Evolutionary conservation across 2,329 filamentous ascomycete genomes (phyloP).

Genomic region (Ophiocordyceps unilateralis): DNA sequence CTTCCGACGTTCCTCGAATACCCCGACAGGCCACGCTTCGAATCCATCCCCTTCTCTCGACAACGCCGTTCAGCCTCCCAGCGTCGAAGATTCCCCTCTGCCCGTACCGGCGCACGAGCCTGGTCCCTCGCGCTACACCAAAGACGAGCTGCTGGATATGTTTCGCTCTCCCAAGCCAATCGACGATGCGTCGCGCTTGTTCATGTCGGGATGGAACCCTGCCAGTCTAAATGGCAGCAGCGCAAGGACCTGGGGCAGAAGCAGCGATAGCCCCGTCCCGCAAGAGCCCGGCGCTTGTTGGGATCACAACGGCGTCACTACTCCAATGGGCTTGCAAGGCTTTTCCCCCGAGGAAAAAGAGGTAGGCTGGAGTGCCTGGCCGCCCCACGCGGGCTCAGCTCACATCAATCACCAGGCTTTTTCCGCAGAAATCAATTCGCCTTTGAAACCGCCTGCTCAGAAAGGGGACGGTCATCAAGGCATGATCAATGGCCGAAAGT

Average conservation of each 20-base stretch:
- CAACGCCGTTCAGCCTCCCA: constrained; percentile 21
- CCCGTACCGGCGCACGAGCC: constrained; percentile 12
- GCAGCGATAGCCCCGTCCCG: constrained; percentile 52
- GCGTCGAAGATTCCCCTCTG: constrained; percentile 15
- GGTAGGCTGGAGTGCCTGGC: constrained; percentile 17
- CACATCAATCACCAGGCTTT: constrained; percentile 42
- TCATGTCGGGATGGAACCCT: constrained; percentile 65
- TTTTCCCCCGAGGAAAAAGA: constrained; percentile 48
- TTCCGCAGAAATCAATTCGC: constrained; percentile 76
- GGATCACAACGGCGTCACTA: constrained; percentile 54
- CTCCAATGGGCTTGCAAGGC: constrained; percentile 55
- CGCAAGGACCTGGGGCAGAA: constrained; percentile 59
- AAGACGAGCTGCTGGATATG: constrained; percentile 62
- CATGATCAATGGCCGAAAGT: constrained; percentile 56
- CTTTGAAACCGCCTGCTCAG: constrained; percentile 68
- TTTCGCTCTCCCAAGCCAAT: constrained; percentile 36
- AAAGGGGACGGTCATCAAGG: constrained; percentile 47
- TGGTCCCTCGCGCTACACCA: constrained; percentile 49
- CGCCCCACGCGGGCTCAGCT: constrained; percentile 1
- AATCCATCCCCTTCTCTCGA: constrained; percentile 19
- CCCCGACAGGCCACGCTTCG: constrained; percentile 26
- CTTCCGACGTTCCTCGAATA: constrained; percentile 46
- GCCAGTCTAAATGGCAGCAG: constrained; percentile 47
- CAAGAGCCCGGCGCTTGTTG: constrained; percentile 86
- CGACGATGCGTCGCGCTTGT: constrained; percentile 45